Evolutionary conservation across 192 early-diverging fungal species (phyloP).

Genomic region (Glomus cerebriforme): DNA sequence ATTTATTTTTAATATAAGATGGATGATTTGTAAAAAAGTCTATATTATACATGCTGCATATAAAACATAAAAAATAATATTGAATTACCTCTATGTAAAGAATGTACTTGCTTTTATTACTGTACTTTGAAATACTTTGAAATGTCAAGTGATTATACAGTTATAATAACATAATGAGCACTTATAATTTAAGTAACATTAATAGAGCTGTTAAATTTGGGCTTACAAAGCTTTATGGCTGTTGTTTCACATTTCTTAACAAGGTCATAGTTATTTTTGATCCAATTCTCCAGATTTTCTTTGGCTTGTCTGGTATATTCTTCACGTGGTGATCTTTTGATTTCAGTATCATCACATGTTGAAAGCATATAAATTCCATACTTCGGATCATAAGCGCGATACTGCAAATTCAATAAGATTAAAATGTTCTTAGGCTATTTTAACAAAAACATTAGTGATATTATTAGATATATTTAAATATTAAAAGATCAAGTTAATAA

Average conservation of each 20-base stretch:
- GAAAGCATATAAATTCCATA: constrained; percentile 32
- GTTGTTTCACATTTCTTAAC: not conserved
- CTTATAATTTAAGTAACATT: too few relatives aligned
- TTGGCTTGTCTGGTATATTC: not conserved
- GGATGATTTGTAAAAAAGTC: too few relatives aligned
- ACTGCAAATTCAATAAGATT: constrained; percentile 33
- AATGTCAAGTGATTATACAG: too few relatives aligned
- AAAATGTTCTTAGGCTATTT: constrained; percentile 23
- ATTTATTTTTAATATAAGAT: too few relatives aligned
- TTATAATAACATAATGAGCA: too few relatives aligned
- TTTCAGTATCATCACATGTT: constrained; percentile 34
- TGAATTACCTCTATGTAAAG: too few relatives aligned
- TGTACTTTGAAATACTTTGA: too few relatives aligned
- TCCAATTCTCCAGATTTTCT: not conserved
- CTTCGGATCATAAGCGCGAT: constrained; percentile 33
- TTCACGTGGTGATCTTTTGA: constrained; percentile 11
- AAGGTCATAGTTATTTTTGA: not conserved
- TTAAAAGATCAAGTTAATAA: not conserved
- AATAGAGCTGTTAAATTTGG: not conserved
- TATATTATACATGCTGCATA: too few relatives aligned
- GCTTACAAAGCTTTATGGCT: not conserved
- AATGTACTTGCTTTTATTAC: too few relatives aligned
- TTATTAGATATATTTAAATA: not conserved
- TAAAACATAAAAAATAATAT: too few relatives aligned
- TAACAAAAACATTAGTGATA: not conserved